phyloP scores from a whole-genome alignment of 805 yeast genomes.

The Yamadazyma philogaea region DNA sequence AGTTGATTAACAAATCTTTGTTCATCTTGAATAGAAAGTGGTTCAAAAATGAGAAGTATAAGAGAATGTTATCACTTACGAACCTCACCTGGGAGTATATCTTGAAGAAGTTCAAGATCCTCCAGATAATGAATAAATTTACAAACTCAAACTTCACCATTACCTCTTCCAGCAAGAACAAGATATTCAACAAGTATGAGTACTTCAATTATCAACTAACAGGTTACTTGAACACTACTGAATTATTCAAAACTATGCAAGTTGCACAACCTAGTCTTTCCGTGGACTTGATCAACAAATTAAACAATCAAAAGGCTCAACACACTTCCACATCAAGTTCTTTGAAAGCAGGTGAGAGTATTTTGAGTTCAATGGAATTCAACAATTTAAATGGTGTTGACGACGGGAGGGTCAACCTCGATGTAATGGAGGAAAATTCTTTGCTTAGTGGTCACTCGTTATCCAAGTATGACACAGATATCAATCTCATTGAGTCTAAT shows the following conservation, averaged over 20 bases:
- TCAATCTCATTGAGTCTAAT: conserved; percentile 9
- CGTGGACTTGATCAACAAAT: conserved; percentile 11
- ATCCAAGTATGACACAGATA: conserved; percentile 6
- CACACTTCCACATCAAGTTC: conserved; percentile 2
- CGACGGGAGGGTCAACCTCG: conserved; percentile 3
- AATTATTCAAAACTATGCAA: conserved; percentile 40
- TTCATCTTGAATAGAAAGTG: conserved; percentile 43
- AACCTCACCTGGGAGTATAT: conserved; percentile 43
- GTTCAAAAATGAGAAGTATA: conserved; percentile 46
- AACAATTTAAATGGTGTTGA: background rate
- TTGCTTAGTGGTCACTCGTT: background rate
- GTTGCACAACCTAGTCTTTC: conserved; percentile 38
- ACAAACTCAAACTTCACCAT: conserved; percentile 20
- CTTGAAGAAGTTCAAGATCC: conserved; percentile 32
- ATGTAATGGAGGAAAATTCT: conserved; percentile 7
- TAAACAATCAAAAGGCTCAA: conserved; percentile 9
- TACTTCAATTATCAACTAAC: conserved; percentile 41
- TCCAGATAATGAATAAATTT: conserved; percentile 26
- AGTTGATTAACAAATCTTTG: conserved; percentile 39
- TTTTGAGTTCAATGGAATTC: background rate
- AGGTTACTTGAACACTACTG: conserved; percentile 38
- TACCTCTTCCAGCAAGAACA: conserved; percentile 13
- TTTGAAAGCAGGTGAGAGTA: background rate
- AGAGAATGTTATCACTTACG: conserved; percentile 42
- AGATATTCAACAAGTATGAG: conserved; percentile 23